Evolutionary conservation across 345 rosid genomes (phyloP), one percentile per base, ranked within the genome.

Genomic region (Conringia planisiliqua): DNA sequence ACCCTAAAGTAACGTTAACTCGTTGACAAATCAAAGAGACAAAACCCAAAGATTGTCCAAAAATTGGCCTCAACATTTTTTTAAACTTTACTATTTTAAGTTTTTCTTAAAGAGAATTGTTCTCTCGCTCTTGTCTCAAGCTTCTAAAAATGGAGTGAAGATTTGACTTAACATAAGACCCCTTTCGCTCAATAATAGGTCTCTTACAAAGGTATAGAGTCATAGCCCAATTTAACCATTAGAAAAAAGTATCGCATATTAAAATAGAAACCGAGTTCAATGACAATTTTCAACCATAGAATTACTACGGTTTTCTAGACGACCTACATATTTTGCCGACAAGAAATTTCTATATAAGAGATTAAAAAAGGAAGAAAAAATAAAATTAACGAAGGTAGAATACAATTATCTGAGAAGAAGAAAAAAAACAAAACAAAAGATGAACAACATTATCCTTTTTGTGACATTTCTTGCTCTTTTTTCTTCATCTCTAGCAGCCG

Each of bases 401-500:
- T 20, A 50, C 20, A 14, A 38, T 60, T 18, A 42, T 20, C 10
- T 1, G 26, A 76, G 18, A 62, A 52, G 32, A 54, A 62, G 33
- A 51, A 11, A 16, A 2, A 47, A 54, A 18, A 39, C 16, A 17
- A 29, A 63, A 62, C 18, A 51, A 62, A 76, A 61, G 26, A 77
- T 77, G 80, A 70, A 64, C 0, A 63, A 20, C 2, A 10, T 68
- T 56, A 64, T 77, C 24, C 16, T 70, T 17, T 56, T 70, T 18
- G 44, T 46, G 50, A 39, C 76, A 57, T 77, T 65, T 56, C 62
- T 77, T 46, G 66, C 76, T 56, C 80, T 77, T 70, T 48, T 16
- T 27, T 63, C 71, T 46, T 47, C 61, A 36, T 58, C 52, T 63
- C 46, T 70, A 10, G 80, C 80, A 7, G 80, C 80, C 12, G 66